Conservation (phyloP, 192 early-diverging fungal genomes). For the Coemansia sp. region DNA sequence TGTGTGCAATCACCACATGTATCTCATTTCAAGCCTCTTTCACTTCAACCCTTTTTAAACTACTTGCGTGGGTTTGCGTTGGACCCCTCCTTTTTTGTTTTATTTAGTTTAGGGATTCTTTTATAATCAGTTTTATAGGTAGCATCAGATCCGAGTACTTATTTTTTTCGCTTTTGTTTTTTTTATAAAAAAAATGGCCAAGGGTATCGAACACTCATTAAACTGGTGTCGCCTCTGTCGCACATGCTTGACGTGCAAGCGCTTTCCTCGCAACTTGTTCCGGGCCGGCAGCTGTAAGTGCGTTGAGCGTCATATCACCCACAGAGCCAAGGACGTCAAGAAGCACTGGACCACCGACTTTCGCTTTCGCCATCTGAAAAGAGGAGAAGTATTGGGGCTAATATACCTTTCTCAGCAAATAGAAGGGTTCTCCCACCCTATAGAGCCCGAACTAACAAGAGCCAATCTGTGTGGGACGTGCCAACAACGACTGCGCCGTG, state of each 20-base stretch:
- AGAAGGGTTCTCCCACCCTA: constrained; percentile 4
- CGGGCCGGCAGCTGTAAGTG: constrained; percentile 17
- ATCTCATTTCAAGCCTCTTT: background rate
- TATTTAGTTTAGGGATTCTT: background rate
- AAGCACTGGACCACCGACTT: constrained; percentile 38
- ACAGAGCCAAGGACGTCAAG: constrained; percentile 29
- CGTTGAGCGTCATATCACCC: constrained; percentile 18
- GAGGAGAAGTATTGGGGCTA: constrained; percentile 18
- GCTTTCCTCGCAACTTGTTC: constrained; percentile 28
- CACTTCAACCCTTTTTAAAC: background rate
- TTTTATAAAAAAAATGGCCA: background rate
- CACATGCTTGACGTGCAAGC: constrained; percentile 34
- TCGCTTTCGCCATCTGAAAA: constrained; percentile 32
- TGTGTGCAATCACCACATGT: constrained; percentile 1
- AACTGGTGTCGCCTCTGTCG: constrained; percentile 54
- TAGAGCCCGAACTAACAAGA: constrained; percentile 28
- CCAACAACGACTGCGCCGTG: constrained; percentile 48
- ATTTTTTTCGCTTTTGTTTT: background rate
- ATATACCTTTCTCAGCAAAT: constrained; percentile 17
- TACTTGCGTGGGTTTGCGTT: background rate
- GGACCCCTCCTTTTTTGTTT: background rate
- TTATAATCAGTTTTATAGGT: background rate
- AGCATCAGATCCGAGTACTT: background rate
- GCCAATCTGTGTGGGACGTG: constrained; percentile 56
- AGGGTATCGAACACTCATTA: constrained; percentile 20